Evolutionary conservation across 139 green algal species (phyloP), one percentile per base, ranked within the genome.

Genomic region (Coelastrella sp.): DNA sequence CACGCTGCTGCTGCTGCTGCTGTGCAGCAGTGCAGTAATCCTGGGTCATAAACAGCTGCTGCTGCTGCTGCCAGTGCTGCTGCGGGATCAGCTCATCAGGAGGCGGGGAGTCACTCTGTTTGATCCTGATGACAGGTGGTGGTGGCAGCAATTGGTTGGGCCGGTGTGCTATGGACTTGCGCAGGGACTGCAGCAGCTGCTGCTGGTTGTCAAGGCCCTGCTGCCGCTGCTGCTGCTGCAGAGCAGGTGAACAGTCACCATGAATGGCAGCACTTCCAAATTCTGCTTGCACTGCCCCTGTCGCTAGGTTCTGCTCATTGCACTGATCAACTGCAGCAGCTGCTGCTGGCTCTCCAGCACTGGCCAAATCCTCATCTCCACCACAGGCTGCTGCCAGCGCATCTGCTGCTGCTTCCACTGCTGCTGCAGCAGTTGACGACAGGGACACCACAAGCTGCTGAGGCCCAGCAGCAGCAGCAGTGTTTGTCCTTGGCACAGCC

Each of bases 201-300:
- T 88, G 82, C 63, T 88, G 27, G 17, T 70, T 24, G 22, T 87
- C 35, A 49, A 49, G 61, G 5, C 79, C 15, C 10, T 88, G 49
- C 25, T 79, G 82, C n/a, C n/a, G n/a, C 82, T 88, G 65, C 63
- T 88, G 82, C 65, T 88, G 82, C 65, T 79, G 82, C 15, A 15
- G 12, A 60, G 74, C 25, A 57, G 11, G 10, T 59, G 74, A 81
- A 78, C 12, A 12, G 22, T 61, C 25, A 65, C 11, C n/a, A 63
- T 25, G n/a, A 6, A 4, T 60, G 49, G 81, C 25, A 59, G 60
- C 81, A 60, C 60, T 17, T 87, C 24, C 12, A 27, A 59, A 63
- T 11, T 76, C 58, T 63, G 12, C 19, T 61, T 60, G 78, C 78
- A 49, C 17, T 17, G 60, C 20, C 35, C 35, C 35, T 49, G 3